Conservation (phyloP, 148 eudicot genomes). For the Vaccinium myrtillus region DNA sequence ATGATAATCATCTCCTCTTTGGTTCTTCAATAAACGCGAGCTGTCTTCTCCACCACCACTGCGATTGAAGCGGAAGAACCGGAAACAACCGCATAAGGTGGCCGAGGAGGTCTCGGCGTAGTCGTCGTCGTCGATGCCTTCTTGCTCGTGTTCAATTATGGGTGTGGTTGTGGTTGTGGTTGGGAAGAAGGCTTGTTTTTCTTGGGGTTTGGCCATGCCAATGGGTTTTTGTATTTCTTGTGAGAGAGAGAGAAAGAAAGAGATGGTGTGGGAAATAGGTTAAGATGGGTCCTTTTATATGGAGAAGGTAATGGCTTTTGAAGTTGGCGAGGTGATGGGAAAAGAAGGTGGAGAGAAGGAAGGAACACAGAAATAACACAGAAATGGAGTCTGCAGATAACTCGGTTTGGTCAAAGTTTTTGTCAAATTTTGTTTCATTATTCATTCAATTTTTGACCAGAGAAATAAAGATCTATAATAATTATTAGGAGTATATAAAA, state of each 20-base stretch:
- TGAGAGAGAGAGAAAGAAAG: constrained; percentile 4
- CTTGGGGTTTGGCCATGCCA: constrained; percentile 17
- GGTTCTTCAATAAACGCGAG: constrained; percentile 26
- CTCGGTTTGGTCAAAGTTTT: not conserved
- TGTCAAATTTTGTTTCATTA: not conserved
- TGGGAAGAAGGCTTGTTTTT: constrained; percentile 5
- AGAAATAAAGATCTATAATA: not conserved
- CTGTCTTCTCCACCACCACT: constrained; percentile 17
- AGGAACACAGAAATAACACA: constrained; percentile 35
- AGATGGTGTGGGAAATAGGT: constrained; percentile 1
- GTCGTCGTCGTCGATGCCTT: not conserved
- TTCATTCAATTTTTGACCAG: not conserved
- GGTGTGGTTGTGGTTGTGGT: not conserved
- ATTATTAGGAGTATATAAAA: not conserved
- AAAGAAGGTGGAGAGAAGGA: constrained; percentile 18
- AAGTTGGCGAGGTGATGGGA: not conserved
- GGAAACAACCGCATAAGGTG: constrained; percentile 47
- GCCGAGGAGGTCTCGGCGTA: constrained; percentile 20
- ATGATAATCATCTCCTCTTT: not conserved
- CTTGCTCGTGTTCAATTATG: constrained; percentile 16
- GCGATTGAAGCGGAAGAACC: constrained; percentile 21
- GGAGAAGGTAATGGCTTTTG: not conserved
- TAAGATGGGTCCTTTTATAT: constrained; percentile 16
- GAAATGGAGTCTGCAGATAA: constrained; percentile 13
- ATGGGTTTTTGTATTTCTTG: not conserved